These are phyloP conservation scores for Cryptosporidium meleagridis DNA, from an alignment of 169 alveolate genomes.

Conservation along the genomic window DNA sequence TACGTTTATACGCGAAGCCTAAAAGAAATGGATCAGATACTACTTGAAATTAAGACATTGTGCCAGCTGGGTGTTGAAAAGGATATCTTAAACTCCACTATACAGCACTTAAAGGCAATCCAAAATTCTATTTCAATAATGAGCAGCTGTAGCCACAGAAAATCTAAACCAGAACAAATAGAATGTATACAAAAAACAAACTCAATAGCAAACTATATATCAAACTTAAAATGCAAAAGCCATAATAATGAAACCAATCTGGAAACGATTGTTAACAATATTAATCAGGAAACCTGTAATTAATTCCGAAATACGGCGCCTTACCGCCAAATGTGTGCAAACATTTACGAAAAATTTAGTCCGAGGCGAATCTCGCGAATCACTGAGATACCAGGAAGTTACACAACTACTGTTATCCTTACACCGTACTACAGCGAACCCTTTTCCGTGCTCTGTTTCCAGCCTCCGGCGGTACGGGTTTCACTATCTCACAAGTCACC, in stretches of 20 bases:
- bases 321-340: constrained; percentile 5
- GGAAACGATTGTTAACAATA: not conserved
- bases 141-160: not conserved
- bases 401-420: constrained; percentile 73
- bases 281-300: not conserved
- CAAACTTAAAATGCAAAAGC: not conserved
- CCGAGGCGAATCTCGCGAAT: constrained; percentile 29
- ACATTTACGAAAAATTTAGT: constrained; percentile 17
- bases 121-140: constrained; percentile 18
- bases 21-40: constrained; percentile 86
- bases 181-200: not conserved
- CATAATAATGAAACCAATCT: not conserved
- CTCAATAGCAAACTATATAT: not conserved
- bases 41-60: constrained; percentile 82
- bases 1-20: constrained; percentile 88
- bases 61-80: constrained; percentile 90
- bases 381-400: constrained; percentile 20
- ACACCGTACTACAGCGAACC: constrained; percentile 75
- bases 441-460: constrained; percentile 77
- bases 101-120: constrained; percentile 10
- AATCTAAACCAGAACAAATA: not conserved
- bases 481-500: constrained; percentile 72
- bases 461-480: constrained; percentile 77
- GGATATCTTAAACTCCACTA: constrained; percentile 77
- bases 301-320: constrained; percentile 1